phyloP scores from a whole-genome alignment of 1,284 basidiomycete species.

The Ganoderma sp. region DNA sequence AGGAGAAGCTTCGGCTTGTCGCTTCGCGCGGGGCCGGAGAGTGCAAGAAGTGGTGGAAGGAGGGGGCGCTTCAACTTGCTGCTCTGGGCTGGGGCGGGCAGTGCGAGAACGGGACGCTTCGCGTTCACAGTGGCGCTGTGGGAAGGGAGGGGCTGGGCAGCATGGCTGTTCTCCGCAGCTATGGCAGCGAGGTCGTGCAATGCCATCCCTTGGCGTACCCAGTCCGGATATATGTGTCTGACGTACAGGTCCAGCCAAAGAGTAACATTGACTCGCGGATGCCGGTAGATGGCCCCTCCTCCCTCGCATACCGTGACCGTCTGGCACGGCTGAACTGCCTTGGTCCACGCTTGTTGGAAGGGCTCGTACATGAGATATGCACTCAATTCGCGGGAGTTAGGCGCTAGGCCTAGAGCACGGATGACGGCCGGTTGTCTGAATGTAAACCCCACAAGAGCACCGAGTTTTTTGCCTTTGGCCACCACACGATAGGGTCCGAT shows the following conservation, averaged over 20 bases:
- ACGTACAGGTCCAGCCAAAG: neutral
- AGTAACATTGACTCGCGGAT: neutral
- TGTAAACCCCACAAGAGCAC: neutral
- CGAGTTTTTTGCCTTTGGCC: neutral
- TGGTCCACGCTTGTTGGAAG: neutral
- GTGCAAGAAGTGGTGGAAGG: too few relatives aligned
- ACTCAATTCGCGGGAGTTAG: neutral
- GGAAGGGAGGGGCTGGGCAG: too few relatives aligned
- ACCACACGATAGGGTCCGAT: neutral
- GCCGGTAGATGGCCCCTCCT: neutral
- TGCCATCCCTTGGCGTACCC: neutral
- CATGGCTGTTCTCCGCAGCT: too few relatives aligned
- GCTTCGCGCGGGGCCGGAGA: too few relatives aligned
- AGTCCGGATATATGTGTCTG: neutral
- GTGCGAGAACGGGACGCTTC: too few relatives aligned
- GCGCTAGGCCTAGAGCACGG: neutral
- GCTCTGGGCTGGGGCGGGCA: too few relatives aligned
- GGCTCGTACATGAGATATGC: neutral
- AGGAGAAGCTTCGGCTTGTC: too few relatives aligned
- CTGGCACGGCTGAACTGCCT: neutral
- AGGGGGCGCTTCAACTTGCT: too few relatives aligned
- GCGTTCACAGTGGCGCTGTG: too few relatives aligned
- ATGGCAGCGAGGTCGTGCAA: too few relatives aligned
- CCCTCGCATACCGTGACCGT: neutral
- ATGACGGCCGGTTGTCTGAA: neutral